Evolutionary conservation across 768 basidiomycete genomes (phyloP), one percentile per base, ranked within the genome.

Genomic region (Obba rivulosa): DNA sequence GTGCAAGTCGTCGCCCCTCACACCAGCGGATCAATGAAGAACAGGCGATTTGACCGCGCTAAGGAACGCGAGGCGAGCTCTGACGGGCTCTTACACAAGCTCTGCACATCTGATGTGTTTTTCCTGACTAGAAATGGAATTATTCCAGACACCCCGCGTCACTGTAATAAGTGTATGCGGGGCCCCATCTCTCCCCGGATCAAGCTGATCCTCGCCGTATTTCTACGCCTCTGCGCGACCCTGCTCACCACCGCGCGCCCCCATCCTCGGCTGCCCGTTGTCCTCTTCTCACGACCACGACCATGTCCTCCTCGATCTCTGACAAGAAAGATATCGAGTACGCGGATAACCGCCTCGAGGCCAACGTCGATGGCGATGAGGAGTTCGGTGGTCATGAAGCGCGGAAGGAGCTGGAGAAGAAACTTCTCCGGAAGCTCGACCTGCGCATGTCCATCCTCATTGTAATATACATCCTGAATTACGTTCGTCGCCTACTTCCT

Each of bases 391-490:
- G 68, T 1, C 34, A 50, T 2, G 68, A 73, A 47, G 67, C 59
- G 11, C 61, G 75, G 34, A 57, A 60, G 44, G 51, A 42, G 28
- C 54, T 77, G n/a, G 76, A 78, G 64, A 65, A 61, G 41, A 69
- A 58, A 50, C 66, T 78, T 28, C 46, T 77, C 28, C 55, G 62
- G 51, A 76, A 76, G 54, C 54, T 77, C 21, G 72, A 76, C 55
- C n/a, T 64, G 47, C 61, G 75, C 23, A 71, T 73, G 63, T 65
- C 68, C 22, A 74, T 76, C 54, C 56, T 76, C 21, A 62, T 75
- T 16, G 54, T 74, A 36, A 66, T 75, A 16, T 76, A 76, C 52
- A 70, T 74, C 50, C 57, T 76, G 47, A 76, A 76, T 60, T 74
- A 70, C 51, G 73, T 73, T 53, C 57, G 73, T 61, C n/a, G n/a